Base-by-base conservation (phyloP, 2,329 filamentous ascomycete genomes). In the Neopestalotiopsis clavispora region DNA sequence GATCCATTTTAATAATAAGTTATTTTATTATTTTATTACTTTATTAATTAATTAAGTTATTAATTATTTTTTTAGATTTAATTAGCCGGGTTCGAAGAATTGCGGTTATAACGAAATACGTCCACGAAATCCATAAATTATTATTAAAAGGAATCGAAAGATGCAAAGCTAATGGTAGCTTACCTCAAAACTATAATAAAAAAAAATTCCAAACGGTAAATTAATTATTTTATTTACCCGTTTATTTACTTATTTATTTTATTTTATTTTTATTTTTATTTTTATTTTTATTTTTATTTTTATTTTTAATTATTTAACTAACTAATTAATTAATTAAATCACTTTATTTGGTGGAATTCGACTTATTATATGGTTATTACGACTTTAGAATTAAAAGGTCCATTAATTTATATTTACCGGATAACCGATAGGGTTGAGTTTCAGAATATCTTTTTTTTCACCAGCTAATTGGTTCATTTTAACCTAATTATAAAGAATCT, bases 11-110 rank as follows among this genome's bases (percentile, higher is more conserved):
- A 63, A 63, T 63, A 38, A 38, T 63, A 1, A 40, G 3, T n/a
- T n/a, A 38, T n/a, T n/a, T 28, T 17, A 34, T 13, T 23, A 23
- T 23, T 2, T 63, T 63, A 14, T 63, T 40, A 63, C n/a, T n/a
- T n/a, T n/a, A 38, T 65, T 65, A 45, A 10, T 38, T 38, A 42
- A 17, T 17, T 34, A n/a, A n/a, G n/a, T 10, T 63, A 4, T n/a
- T n/a, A 63, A 63, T 32, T 38, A 38, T 28, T 28, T 28, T 4
- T 3, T 62, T 32, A 63, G 17, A n/a, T 63, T 38, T 63, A 63
- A 63, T 63, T 63, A 63, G 40, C 40, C 60, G 60, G 40, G 60
- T 40, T 63, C 34, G 60, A 62, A 10, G 23, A 62, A 62, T 62
- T 62, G 7, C 1, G 3, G 4, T 62, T 13, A 32, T 62, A 62